Evolutionary conservation across 2,329 filamentous ascomycete species (phyloP).

Genomic region (Berkeleyomyces rouxiae): DNA sequence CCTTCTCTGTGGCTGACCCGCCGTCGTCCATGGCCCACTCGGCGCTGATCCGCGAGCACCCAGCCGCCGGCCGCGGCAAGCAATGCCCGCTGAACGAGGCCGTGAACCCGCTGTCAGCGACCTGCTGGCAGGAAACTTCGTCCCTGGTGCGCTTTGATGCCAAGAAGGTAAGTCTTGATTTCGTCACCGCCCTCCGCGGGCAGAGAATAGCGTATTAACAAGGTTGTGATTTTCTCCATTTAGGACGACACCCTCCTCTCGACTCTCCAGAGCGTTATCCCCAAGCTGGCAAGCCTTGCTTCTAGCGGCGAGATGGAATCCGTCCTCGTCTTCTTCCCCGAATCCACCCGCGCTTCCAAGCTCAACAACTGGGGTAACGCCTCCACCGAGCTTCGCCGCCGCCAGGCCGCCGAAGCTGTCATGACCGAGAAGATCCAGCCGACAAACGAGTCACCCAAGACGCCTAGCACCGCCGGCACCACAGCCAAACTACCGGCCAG

Average conservation of each 20-base stretch:
- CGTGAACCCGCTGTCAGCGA: conserved; percentile 26
- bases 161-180: conserved; percentile 24
- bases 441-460: conserved; percentile 12
- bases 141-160: conserved; percentile 29
- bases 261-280: conserved; percentile 28
- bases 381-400: conserved; percentile 29
- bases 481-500: conserved; percentile 8
- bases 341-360: conserved; percentile 24
- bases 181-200: too few relatives aligned
- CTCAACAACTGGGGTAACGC: conserved; percentile 26
- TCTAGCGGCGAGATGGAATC: conserved; percentile 37
- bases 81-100: conserved; percentile 25
- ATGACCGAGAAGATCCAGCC: conserved; percentile 12
- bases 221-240: neutral
- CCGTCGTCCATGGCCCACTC: conserved; percentile 28
- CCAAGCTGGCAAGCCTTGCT: conserved; percentile 29
- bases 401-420: conserved; percentile 22
- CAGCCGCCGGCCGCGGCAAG: conserved; percentile 25
- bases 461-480: conserved; percentile 12
- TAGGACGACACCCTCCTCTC: conserved; percentile 28
- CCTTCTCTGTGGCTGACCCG: conserved; percentile 33
- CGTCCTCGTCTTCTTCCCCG: conserved; percentile 37
- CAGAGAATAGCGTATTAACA: neutral
- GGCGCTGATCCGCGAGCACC: conserved; percentile 26
- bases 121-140: conserved; percentile 30